phyloP scores from a whole-genome alignment of 805 yeast genomes.

The Barnettozyma populi region DNA sequence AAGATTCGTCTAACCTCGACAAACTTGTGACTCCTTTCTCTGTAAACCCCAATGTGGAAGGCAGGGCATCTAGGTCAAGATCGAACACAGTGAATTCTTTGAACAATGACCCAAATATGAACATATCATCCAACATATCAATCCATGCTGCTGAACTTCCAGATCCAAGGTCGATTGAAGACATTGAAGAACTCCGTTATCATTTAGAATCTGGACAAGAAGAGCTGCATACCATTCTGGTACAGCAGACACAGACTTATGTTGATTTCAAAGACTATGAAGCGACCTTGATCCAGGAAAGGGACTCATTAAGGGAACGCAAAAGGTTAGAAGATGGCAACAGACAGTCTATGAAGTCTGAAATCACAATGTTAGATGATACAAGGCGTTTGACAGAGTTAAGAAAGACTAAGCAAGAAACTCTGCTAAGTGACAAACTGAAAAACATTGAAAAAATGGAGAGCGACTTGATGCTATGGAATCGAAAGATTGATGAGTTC shows the following conservation, averaged over 20 bases:
- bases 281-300: constrained; percentile 27
- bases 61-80: constrained; percentile 25
- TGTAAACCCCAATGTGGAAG: constrained; percentile 8
- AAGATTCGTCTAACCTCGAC: constrained; percentile 17
- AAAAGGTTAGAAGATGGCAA: constrained; percentile 37
- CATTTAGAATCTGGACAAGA: constrained; percentile 37
- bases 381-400: constrained; percentile 32
- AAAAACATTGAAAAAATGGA: constrained; percentile 31
- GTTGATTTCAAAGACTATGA: constrained; percentile 37
- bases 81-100: constrained; percentile 31
- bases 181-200: constrained; percentile 39
- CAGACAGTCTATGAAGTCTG: constrained; percentile 34
- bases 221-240: constrained; percentile 32
- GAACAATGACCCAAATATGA: constrained; percentile 7
- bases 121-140: constrained; percentile 10
- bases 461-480: constrained; percentile 32
- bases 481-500: constrained; percentile 22
- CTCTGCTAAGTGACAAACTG: constrained; percentile 23
- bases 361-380: constrained; percentile 38
- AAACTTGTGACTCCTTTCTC: constrained; percentile 24
- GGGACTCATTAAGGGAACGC: constrained; percentile 34
- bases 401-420: constrained; percentile 31
- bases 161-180: constrained; percentile 27
- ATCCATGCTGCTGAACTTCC: constrained; percentile 13
- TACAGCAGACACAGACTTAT: constrained; percentile 28